Evolutionary conservation across 1,139 yeast genomes (phyloP).

Genomic region (Casaregolazyma suthepensis): DNA sequence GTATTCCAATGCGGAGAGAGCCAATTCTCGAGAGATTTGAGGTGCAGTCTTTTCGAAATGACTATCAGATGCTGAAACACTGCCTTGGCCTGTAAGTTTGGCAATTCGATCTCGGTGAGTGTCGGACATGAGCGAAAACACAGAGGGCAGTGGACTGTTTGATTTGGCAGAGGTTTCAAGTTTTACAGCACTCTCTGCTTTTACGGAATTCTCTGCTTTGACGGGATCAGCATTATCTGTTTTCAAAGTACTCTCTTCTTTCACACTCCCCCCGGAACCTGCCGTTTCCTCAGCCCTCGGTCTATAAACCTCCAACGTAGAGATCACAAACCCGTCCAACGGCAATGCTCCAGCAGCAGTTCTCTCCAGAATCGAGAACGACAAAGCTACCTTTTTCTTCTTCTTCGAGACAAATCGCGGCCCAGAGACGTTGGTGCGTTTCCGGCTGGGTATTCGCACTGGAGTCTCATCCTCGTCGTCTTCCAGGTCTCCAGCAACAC

Average conservation of each 20-base stretch:
- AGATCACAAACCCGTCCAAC: constrained; percentile 19
- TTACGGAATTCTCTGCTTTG: neutral
- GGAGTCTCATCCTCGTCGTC: constrained; percentile 2
- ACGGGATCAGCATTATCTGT: too few relatives aligned
- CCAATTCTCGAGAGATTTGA: neutral
- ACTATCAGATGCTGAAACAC: neutral
- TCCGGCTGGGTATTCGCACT: neutral
- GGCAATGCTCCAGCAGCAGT: constrained; percentile 21
- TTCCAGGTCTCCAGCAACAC: constrained; percentile 5
- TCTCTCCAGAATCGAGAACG: constrained; percentile 4
- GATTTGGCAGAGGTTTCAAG: too few relatives aligned
- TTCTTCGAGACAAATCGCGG: neutral
- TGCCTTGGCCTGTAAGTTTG: neutral
- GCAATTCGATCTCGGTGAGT: constrained; percentile 1
- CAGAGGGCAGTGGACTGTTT: neutral
- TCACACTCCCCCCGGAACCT: too few relatives aligned
- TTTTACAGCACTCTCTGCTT: neutral
- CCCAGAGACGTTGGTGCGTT: neutral
- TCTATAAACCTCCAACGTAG: constrained; percentile 10
- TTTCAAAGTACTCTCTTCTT: too few relatives aligned
- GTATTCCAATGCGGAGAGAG: constrained; percentile 9
- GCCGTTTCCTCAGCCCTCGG: neutral
- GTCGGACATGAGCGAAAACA: constrained; percentile 4
- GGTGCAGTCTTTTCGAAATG: neutral
- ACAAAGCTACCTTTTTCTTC: neutral